Evolutionary conservation across 495 filamentous ascomycete genomes (phyloP).

Genomic region (Pseudomonodictys pantanalensis): DNA sequence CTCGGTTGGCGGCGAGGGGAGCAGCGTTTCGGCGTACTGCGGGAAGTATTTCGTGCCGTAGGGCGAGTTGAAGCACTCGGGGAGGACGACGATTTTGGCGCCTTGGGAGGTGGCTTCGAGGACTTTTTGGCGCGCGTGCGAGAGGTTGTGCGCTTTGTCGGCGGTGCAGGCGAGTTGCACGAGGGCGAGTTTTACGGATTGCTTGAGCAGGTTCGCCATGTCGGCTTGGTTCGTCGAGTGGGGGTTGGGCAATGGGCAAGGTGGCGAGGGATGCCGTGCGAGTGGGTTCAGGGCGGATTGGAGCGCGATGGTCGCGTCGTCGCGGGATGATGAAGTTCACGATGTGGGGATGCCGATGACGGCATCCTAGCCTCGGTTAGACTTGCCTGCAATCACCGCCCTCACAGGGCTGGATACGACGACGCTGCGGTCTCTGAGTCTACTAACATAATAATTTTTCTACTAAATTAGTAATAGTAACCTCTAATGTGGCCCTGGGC

Average conservation of each 20-base stretch:
- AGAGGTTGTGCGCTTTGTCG: constrained; percentile 83
- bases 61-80: constrained; percentile 97
- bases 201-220: constrained; percentile 42
- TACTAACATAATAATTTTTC: too few species aligned
- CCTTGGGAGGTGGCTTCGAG: constrained; percentile 71
- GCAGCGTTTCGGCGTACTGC: constrained; percentile 82
- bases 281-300: not conserved
- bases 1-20: constrained; percentile 70
- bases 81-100: constrained; percentile 68
- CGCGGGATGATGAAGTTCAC: not conserved
- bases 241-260: not conserved
- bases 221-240: not conserved
- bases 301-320: not conserved
- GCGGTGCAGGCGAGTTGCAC: constrained; percentile 45
- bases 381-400: not conserved
- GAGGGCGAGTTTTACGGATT: constrained; percentile 45
- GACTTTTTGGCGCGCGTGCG: constrained; percentile 75
- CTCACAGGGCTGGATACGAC: not conserved
- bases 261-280: not conserved
- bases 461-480: too few species aligned
- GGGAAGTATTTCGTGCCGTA: constrained; percentile 91
- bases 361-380: not conserved
- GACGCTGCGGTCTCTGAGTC: too few species aligned
- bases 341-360: not conserved
- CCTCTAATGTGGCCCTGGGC: too few species aligned